A percentile compares a stretch with the other conserved stretches of the same genome.
phyloP scores from a whole-genome alignment of 2,329 filamentous ascomycete species.

The Xylaria sp. region DNA sequence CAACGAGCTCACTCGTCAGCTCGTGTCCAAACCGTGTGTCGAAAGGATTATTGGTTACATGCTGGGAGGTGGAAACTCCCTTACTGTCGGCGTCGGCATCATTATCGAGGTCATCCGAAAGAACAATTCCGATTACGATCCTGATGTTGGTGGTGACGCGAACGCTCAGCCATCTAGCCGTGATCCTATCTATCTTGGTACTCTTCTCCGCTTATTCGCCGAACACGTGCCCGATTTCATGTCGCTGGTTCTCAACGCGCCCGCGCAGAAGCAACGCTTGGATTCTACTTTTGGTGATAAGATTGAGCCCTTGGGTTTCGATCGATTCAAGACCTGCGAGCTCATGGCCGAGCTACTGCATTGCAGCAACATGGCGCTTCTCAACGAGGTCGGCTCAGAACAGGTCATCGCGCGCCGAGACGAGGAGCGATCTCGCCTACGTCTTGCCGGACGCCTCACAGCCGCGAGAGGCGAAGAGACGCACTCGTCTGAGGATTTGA shows the following conservation, averaged over 20 bases:
- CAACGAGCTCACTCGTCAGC: constrained; percentile 93
- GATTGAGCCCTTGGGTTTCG: constrained; percentile 95
- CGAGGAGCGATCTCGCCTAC: constrained; percentile 80
- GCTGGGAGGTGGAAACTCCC: constrained; percentile 90
- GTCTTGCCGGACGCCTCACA: constrained; percentile 80
- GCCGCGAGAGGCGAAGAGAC: constrained; percentile 54
- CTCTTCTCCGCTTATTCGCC: constrained; percentile 87
- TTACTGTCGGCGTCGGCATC: constrained; percentile 96
- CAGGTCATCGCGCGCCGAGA: constrained; percentile 85
- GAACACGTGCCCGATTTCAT: constrained; percentile 94
- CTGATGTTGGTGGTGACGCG: constrained; percentile 85
- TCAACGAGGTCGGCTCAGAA: constrained; percentile 93
- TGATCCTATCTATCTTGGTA: constrained; percentile 96
- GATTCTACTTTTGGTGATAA: constrained; percentile 89
- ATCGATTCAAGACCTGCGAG: constrained; percentile 98
- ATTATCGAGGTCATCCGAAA: constrained; percentile 99
- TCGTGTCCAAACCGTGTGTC: constrained; percentile 88
- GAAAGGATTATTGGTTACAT: constrained; percentile 89
- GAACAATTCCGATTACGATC: constrained; percentile 99
- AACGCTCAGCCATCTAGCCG: constrained; percentile 82
- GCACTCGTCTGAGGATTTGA: constrained; percentile 69
- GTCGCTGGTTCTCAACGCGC: constrained; percentile 83
- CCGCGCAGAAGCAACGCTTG: constrained; percentile 77
- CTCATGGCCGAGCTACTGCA: constrained; percentile 97
- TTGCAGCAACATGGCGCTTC: constrained; percentile 97